Percentiles rank a stretch among this genome's conserved stretches.
phyloP scores from a whole-genome alignment of 257 asterid species.

The Plantago elongata region DNA sequence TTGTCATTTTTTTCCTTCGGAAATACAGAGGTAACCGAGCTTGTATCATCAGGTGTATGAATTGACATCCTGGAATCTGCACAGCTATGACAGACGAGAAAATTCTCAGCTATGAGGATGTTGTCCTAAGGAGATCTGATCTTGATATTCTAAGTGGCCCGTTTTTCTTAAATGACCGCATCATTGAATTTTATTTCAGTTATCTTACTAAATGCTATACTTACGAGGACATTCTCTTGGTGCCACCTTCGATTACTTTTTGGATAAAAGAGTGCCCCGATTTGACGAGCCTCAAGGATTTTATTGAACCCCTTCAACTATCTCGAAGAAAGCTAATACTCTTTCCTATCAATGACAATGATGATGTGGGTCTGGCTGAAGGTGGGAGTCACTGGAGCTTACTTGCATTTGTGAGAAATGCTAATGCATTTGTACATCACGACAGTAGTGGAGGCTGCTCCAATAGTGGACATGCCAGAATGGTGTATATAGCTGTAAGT shows the following conservation, averaged over 20 bases:
- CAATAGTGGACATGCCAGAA: constrained; percentile 38
- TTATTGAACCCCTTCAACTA: constrained; percentile 62
- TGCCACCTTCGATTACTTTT: constrained; percentile 72
- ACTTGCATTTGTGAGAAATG: constrained; percentile 51
- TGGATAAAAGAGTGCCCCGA: constrained; percentile 86
- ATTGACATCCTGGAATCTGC: constrained; percentile 24
- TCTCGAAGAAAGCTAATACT: constrained; percentile 47
- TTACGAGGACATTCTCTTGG: constrained; percentile 50
- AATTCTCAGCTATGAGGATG: constrained; percentile 74
- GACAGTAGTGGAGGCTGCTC: constrained; percentile 46
- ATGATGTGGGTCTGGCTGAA: constrained; percentile 50
- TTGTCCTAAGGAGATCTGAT: constrained; percentile 70
- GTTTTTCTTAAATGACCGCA: constrained; percentile 72
- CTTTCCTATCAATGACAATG: constrained; percentile 75
- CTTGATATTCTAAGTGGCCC: constrained; percentile 60
- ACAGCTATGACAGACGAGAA: constrained; percentile 35
- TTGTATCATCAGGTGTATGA: constrained; percentile 16
- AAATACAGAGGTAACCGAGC: not conserved
- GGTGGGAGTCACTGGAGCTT: constrained; percentile 88
- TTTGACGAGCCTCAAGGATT: constrained; percentile 42
- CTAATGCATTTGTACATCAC: constrained; percentile 63
- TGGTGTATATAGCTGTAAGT: constrained; percentile 36
- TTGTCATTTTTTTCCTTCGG: not conserved
- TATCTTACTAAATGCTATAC: constrained; percentile 45
- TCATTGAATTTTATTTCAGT: constrained; percentile 80